Evolutionary conservation across 2,329 filamentous ascomycete genomes (phyloP).

Genomic region (Ophiocordyceps camponoti-floridani): DNA sequence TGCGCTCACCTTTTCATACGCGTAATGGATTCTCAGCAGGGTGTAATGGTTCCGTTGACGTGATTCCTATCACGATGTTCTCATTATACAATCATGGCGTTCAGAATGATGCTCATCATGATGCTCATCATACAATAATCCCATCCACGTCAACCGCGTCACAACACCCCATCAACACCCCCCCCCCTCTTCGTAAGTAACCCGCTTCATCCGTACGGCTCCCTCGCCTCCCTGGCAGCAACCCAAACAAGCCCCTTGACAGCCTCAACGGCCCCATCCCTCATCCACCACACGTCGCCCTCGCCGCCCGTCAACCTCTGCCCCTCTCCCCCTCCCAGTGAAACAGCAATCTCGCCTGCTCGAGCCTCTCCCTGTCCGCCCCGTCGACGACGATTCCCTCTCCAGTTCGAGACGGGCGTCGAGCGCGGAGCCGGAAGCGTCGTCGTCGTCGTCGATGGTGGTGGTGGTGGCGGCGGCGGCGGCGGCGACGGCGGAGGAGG

Average conservation of each 20-base stretch:
- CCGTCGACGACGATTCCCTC: conserved; percentile 20
- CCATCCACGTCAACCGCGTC: too few relatives aligned
- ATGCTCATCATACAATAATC: too few relatives aligned
- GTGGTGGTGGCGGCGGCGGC: conserved; percentile 27
- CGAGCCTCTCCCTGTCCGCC: conserved; percentile 21
- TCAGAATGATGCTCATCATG: too few relatives aligned
- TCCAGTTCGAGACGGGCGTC: conserved; percentile 57
- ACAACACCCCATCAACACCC: too few relatives aligned
- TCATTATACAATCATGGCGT: too few relatives aligned
- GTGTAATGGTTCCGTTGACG: too few relatives aligned
- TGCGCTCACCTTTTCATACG: too few relatives aligned
- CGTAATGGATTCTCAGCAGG: too few relatives aligned
- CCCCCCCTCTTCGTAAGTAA: too few relatives aligned
- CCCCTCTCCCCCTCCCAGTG: conserved; percentile 31
- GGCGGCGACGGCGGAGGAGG: conserved; percentile 32
- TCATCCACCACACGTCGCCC: conserved; percentile 32
- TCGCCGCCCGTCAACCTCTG: conserved; percentile 5
- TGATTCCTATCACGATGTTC: too few relatives aligned
- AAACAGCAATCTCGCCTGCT: conserved; percentile 33
- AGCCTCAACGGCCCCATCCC: conserved; percentile 34
- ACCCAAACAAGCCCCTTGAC: conserved; percentile 38
- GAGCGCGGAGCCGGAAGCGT: conserved; percentile 33
- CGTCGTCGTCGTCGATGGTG: conserved; percentile 14
- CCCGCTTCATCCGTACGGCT: background rate
- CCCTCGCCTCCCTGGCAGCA: conserved; percentile 18